These are phyloP conservation scores for Canna indica DNA, from an alignment of 176 grass and related monocot species.

Conservation along the genomic window DNA sequence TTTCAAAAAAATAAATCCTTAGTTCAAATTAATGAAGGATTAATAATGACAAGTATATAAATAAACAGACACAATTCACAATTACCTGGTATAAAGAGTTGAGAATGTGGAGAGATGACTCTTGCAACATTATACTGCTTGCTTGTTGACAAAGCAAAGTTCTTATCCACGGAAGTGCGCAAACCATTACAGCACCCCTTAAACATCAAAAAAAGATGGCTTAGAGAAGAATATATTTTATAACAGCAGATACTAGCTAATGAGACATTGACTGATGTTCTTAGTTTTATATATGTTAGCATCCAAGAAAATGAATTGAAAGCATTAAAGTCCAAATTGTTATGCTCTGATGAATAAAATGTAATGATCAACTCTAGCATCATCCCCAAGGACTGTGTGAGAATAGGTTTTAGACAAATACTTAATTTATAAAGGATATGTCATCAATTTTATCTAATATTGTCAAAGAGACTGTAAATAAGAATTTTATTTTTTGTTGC, in stretches of 20 bases:
- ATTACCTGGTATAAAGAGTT: constrained; percentile 83
- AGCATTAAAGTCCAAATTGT: background rate
- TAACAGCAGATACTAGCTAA: background rate
- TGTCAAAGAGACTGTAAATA: too few species aligned
- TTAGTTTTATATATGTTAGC: background rate
- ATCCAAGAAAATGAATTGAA: background rate
- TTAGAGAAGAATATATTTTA: constrained; percentile 3
- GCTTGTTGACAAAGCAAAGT: constrained; percentile 59
- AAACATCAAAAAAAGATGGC: constrained; percentile 5
- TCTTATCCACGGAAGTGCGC: constrained; percentile 72
- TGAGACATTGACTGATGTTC: background rate
- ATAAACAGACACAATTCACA: background rate
- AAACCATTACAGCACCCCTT: constrained; percentile 58
- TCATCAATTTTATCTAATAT: too few species aligned
- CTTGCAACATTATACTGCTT: constrained; percentile 74
- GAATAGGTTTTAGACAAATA: too few species aligned
- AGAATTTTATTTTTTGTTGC: too few species aligned
- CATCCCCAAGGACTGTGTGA: too few species aligned
- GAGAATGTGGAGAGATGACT: constrained; percentile 63
- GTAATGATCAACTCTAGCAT: too few species aligned
- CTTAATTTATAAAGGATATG: too few species aligned
- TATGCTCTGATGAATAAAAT: too few species aligned
- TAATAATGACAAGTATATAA: background rate
- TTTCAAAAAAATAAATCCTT: background rate
- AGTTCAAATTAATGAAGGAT: background rate